Conservation (phyloP, 1,284 basidiomycete species). For the Puccinia coronata region DNA sequence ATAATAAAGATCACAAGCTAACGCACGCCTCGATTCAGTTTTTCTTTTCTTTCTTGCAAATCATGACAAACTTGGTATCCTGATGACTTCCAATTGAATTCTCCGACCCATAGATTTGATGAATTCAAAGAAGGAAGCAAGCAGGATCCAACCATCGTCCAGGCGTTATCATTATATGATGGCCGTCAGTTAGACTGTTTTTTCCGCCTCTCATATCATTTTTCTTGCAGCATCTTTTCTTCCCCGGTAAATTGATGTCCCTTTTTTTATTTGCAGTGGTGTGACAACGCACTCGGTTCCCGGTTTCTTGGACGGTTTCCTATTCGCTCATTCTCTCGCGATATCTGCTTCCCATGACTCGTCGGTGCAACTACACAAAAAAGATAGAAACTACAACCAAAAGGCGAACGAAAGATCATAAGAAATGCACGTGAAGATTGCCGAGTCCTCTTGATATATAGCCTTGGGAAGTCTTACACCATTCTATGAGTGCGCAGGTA, state of each 20-base stretch:
- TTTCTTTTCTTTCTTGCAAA: slow-evolving; percentile 58
- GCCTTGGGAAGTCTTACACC: background rate
- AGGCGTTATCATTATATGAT: slow-evolving; percentile 64
- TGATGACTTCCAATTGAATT: background rate
- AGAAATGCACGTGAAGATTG: background rate
- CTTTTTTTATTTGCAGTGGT: background rate
- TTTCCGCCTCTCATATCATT: background rate
- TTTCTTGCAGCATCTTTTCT: background rate
- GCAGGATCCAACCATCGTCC: slow-evolving; percentile 95
- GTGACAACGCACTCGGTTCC: background rate
- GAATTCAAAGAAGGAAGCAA: slow-evolving; percentile 97
- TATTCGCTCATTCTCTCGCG: background rate
- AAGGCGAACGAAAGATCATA: background rate
- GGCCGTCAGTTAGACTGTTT: slow-evolving; percentile 27
- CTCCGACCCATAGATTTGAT: slow-evolving; percentile 60
- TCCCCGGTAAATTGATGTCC: background rate
- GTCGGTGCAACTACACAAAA: background rate
- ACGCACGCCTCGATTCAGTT: background rate
- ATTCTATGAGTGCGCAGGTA: background rate
- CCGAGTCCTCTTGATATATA: background rate
- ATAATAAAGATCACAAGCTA: slow-evolving; percentile 55
- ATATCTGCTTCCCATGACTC: background rate
- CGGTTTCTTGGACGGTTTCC: slow-evolving; percentile 7
- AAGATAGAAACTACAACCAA: background rate
- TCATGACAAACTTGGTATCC: background rate